Evolutionary conservation across 164 flowering plant genomes (phyloP).

Genomic region (Kalanchoe fedtschenkoi): DNA sequence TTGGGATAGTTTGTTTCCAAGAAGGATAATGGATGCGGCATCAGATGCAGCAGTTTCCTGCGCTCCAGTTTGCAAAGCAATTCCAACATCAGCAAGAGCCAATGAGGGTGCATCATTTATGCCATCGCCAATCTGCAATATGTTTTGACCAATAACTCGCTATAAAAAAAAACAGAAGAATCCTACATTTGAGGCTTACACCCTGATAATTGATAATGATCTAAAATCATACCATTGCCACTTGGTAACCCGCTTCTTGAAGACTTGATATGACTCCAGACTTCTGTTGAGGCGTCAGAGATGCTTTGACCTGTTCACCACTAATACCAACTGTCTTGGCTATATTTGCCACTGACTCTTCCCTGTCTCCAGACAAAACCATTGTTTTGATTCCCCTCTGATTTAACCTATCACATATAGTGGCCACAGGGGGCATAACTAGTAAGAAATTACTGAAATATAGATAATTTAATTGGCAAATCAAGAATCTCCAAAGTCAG

Average conservation of each 20-base stretch:
- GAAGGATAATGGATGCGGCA: slow-evolving; percentile 89
- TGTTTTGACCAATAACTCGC: neutral
- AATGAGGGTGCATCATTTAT: slow-evolving; percentile 98
- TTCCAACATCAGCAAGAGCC: slow-evolving; percentile 92
- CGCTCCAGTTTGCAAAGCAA: slow-evolving; percentile 69
- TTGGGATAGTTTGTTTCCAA: slow-evolving; percentile 82
- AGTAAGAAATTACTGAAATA: neutral
- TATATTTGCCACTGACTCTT: slow-evolving; percentile 94
- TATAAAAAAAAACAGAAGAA: neutral
- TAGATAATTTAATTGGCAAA: neutral
- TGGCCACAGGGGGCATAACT: neutral
- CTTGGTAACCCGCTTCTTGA: slow-evolving; percentile 59
- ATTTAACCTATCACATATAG: slow-evolving; percentile 42
- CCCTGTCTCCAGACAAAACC: slow-evolving; percentile 94
- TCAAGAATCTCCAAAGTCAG: neutral
- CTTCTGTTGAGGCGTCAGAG: slow-evolving; percentile 72
- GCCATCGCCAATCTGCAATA: slow-evolving; percentile 85
- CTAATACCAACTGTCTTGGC: slow-evolving; percentile 69
- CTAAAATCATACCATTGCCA: slow-evolving; percentile 66
- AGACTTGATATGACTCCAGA: slow-evolving; percentile 50
- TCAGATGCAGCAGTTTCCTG: slow-evolving; percentile 94
- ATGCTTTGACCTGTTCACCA: slow-evolving; percentile 39
- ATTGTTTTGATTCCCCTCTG: slow-evolving; percentile 64
- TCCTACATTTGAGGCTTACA: neutral
- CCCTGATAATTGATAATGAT: neutral